Evolutionary conservation across 208 protist genomes (phyloP), one percentile per base, ranked within the genome.

Genomic region (Acanthamoeba lenticulata): DNA sequence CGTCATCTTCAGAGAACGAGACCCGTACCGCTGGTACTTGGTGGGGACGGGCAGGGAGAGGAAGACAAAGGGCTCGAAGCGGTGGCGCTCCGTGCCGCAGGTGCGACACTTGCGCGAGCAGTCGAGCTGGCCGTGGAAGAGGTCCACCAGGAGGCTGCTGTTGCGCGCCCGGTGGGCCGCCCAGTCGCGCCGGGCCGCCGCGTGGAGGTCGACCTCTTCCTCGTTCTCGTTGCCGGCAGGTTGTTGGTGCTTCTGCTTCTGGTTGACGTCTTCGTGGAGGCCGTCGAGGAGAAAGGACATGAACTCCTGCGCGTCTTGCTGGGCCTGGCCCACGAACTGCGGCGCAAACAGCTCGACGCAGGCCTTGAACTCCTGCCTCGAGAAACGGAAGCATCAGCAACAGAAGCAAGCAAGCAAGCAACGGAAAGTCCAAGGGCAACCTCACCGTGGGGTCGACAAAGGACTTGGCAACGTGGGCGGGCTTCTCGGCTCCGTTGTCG

Each of bases 281-380:
- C 91, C 60, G 32, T 81, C 91, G 29, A 94, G 47, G 21, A 94
- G 79, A 55, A 32, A 94, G 32, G 72, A 45, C 52, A 94, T 45
- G 40, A 94, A 74, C 21, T 90, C 92, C 52, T 86, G 77, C 65
- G 74, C 29, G 72, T 96, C 95, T 65, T 96, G 95, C 85, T 96
- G 95, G 27, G 94, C 49, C 40, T 47, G 85, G 17, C 77, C 69
- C 13, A 52, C 72, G 92, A 96, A 96, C 60, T 69, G 67, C 15
- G 90, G 77, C 11, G 42, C 79, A 47, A 95, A 95, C 57, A 77
- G 49, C 21, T 44, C 77, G 44, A 96, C 93, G 52, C 79, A 77
- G 40, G 29, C 36, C 36, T 67, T 47, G 40, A 95, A 79, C 98
- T 24, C 99, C 97, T 55, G 90, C 94, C 17, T 86, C 13, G 27